phyloP scores from a whole-genome alignment of 805 yeast genomes.

The Ogataea ganodermae region DNA sequence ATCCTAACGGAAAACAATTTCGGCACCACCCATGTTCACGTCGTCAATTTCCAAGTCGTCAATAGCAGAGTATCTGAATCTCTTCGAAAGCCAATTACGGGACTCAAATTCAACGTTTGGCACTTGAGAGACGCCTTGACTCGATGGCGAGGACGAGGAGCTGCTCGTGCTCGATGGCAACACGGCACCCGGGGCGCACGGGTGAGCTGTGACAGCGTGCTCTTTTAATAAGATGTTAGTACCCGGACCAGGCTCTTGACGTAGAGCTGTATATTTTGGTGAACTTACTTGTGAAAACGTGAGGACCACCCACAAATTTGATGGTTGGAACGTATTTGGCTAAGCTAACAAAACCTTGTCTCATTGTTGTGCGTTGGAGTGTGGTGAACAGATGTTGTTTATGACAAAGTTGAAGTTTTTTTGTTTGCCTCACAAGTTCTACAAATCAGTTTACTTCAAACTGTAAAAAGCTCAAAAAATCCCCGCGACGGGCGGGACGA shows the following conservation, averaged over 20 bases:
- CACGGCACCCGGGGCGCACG: conserved; percentile 41
- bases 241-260: neutral
- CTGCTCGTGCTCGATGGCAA: conserved; percentile 25
- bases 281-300: conserved; percentile 49
- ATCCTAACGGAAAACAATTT: conserved; percentile 39
- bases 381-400: neutral
- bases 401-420: neutral
- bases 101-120: conserved; percentile 40
- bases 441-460: neutral
- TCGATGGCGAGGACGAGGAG: conserved; percentile 6
- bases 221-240: conserved; percentile 16
- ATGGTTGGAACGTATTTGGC: conserved; percentile 66
- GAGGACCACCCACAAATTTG: conserved; percentile 85
- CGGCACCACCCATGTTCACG: conserved; percentile 85
- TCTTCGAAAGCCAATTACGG: conserved; percentile 65
- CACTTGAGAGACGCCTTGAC: conserved; percentile 8
- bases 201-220: conserved; percentile 33
- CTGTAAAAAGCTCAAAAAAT: neutral
- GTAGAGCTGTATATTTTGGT: neutral
- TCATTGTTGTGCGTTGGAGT: conserved; percentile 29
- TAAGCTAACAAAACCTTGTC: conserved; percentile 28
- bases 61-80: conserved; percentile 68
- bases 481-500: conserved; percentile 5
- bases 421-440: neutral
- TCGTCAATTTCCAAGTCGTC: conserved; percentile 73